A percentile compares a stretch with the other conserved stretches of the same genome.
Evolutionary conservation across 2,329 filamentous ascomycete genomes (phyloP).

Genomic region (Pseudogymnoascus destructans): DNA sequence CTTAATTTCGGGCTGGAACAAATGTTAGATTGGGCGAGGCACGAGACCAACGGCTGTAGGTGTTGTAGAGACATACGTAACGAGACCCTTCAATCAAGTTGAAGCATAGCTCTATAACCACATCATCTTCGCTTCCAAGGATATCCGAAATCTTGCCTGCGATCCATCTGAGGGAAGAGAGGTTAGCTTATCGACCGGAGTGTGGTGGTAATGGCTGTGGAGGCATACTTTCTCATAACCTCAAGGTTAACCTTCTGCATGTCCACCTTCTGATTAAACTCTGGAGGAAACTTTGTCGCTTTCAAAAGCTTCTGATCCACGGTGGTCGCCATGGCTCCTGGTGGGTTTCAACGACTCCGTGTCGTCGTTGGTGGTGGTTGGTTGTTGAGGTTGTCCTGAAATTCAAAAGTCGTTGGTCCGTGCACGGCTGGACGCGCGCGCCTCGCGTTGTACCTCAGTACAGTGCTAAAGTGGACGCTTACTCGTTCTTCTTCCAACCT

Average conservation of each 20-base stretch:
- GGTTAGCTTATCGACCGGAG: slow-evolving; percentile 14
- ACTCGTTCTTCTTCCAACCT: background rate
- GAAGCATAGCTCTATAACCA: slow-evolving; percentile 76
- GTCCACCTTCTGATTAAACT: slow-evolving; percentile 93
- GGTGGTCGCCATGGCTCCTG: slow-evolving; percentile 55
- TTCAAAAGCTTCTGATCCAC: slow-evolving; percentile 82
- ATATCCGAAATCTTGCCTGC: slow-evolving; percentile 76
- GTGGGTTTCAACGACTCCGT: slow-evolving; percentile 10
- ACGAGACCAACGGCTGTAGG: background rate
- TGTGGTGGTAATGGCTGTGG: slow-evolving; percentile 14
- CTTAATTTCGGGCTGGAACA: slow-evolving; percentile 78
- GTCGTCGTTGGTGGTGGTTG: background rate
- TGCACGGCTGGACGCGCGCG: background rate
- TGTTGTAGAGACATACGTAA: slow-evolving; percentile 44
- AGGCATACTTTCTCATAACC: slow-evolving; percentile 85
- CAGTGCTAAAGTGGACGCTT: background rate
- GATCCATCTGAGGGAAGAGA: slow-evolving; percentile 60
- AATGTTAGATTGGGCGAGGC: slow-evolving; percentile 20
- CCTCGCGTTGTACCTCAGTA: background rate
- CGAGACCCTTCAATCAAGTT: slow-evolving; percentile 59
- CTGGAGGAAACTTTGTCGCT: slow-evolving; percentile 83
- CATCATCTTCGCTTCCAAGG: slow-evolving; percentile 85
- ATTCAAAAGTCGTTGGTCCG: slow-evolving; percentile 1
- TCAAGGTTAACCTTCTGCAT: slow-evolving; percentile 95
- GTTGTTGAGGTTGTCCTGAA: background rate